A percentile compares a stretch with the other conserved stretches of the same genome.
These are phyloP conservation scores for Alternaria solani DNA, from an alignment of 2,329 filamentous ascomycete genomes.

Conservation along the genomic window DNA sequence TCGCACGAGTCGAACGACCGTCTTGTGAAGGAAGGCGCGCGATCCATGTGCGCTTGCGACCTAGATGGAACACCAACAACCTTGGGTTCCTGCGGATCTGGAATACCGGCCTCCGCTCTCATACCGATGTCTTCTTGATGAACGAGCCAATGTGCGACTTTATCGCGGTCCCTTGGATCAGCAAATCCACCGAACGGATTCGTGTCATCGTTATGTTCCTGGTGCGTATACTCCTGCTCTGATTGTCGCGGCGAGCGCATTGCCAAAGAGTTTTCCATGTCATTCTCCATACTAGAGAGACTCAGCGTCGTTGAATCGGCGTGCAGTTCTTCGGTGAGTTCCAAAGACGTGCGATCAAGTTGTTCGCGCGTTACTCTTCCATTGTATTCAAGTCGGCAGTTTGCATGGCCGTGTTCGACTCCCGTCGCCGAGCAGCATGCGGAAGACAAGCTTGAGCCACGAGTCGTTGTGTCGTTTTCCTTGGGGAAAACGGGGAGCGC, in stretches of 20 bases:
- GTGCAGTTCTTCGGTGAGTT: background rate
- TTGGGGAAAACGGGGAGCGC: background rate
- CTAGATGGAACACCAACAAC: background rate
- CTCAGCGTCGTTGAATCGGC: background rate
- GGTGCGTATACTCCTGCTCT: background rate
- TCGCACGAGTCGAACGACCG: slow-evolving; percentile 6
- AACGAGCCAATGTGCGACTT: background rate
- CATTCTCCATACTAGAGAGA: background rate
- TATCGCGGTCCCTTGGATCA: background rate
- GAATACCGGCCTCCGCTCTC: background rate
- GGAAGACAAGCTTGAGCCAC: slow-evolving; percentile 1
- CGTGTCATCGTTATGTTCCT: background rate
- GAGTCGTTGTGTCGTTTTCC: background rate
- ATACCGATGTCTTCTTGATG: background rate
- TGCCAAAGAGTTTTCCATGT: background rate
- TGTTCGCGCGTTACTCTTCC: background rate
- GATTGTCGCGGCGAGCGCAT: background rate
- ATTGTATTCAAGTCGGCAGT: background rate
- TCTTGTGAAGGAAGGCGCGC: background rate
- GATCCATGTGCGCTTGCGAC: background rate
- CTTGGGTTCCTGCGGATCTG: background rate
- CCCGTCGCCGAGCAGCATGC: background rate
- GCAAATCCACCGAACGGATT: background rate
- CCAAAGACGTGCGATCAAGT: background rate
- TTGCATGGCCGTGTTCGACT: background rate